Conservation (phyloP, 2,329 filamentous ascomycete genomes). For the Botrytis pseudocinerea region DNA sequence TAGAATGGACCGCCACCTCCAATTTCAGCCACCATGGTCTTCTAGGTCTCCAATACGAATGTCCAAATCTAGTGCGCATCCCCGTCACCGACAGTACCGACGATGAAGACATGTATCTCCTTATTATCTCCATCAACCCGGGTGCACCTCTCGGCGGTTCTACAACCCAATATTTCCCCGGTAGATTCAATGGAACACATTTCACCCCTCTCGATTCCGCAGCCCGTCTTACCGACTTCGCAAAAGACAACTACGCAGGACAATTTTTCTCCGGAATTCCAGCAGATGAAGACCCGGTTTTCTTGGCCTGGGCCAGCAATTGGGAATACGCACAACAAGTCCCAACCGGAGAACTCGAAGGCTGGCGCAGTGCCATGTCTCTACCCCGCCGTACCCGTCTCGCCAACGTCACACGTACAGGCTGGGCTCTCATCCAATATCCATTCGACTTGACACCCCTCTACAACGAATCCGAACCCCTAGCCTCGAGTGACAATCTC, state of each 20-base stretch:
- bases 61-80: constrained; percentile 61
- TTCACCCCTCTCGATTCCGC: constrained; percentile 51
- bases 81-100: constrained; percentile 44
- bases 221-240: constrained; percentile 49
- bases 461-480: constrained; percentile 43
- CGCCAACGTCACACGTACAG: constrained; percentile 51
- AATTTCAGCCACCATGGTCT: constrained; percentile 61
- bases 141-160: constrained; percentile 58
- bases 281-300: constrained; percentile 39
- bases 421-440: constrained; percentile 52
- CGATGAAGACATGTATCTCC: constrained; percentile 43
- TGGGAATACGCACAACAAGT: constrained; percentile 59
- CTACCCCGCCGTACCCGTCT: constrained; percentile 56
- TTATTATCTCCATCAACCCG: constrained; percentile 57
- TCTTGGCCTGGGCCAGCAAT: constrained; percentile 58
- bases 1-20: constrained; percentile 56
- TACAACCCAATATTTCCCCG: constrained; percentile 56
- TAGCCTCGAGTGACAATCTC: constrained; percentile 48
- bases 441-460: constrained; percentile 53
- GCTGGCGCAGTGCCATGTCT: constrained; percentile 55
- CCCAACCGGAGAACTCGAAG: constrained; percentile 53
- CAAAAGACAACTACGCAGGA: constrained; percentile 56
- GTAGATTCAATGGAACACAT: constrained; percentile 64
- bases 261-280: constrained; percentile 55
- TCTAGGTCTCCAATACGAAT: constrained; percentile 48